Conservation (phyloP, 1,284 basidiomycete genomes). For the Pseudozyma thailandica region DNA sequence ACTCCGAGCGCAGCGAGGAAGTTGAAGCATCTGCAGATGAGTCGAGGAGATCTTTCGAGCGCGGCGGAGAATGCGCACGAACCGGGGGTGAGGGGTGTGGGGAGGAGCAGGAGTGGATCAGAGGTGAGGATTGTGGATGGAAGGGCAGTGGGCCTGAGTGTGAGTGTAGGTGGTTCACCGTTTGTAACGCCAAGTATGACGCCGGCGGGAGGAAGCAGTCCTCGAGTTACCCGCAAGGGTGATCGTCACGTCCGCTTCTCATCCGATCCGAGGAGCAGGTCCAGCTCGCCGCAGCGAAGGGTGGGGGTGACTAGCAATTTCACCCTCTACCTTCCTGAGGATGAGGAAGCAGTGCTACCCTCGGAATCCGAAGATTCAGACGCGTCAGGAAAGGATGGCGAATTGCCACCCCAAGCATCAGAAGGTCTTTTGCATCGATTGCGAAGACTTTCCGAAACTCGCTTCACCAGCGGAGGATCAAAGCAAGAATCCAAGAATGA, state of each 20-base stretch:
- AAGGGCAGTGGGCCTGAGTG: slow-evolving; percentile 34
- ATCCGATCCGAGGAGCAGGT: slow-evolving; percentile 1
- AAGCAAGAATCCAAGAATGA: background rate
- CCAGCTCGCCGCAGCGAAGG: slow-evolving; percentile 17
- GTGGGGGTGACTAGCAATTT: slow-evolving; percentile 41
- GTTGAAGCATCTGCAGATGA: slow-evolving; percentile 56
- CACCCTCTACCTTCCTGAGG: slow-evolving; percentile 32
- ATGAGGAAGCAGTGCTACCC: slow-evolving; percentile 33
- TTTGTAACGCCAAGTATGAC: slow-evolving; percentile 37
- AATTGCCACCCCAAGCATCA: slow-evolving; percentile 8
- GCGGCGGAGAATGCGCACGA: slow-evolving; percentile 34
- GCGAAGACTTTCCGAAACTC: slow-evolving; percentile 30
- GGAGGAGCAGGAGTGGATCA: slow-evolving; percentile 10
- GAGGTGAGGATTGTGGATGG: slow-evolving; percentile 32
- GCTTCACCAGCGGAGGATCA: slow-evolving; percentile 1
- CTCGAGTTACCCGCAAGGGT: slow-evolving; percentile 10
- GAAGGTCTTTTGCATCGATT: slow-evolving; percentile 18
- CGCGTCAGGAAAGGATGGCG: slow-evolving; percentile 53
- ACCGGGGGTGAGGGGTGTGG: background rate
- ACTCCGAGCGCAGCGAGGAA: slow-evolving; percentile 54
- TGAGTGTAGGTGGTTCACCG: slow-evolving; percentile 19
- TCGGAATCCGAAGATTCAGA: slow-evolving; percentile 46
- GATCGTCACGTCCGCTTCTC: slow-evolving; percentile 39
- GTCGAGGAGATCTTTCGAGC: slow-evolving; percentile 35
- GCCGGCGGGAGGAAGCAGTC: slow-evolving; percentile 24